A percentile compares a stretch with the other conserved stretches of the same genome.
Conservation (phyloP, 352 stramenopile genomes). For the Globisporangium mamillatum region DNA sequence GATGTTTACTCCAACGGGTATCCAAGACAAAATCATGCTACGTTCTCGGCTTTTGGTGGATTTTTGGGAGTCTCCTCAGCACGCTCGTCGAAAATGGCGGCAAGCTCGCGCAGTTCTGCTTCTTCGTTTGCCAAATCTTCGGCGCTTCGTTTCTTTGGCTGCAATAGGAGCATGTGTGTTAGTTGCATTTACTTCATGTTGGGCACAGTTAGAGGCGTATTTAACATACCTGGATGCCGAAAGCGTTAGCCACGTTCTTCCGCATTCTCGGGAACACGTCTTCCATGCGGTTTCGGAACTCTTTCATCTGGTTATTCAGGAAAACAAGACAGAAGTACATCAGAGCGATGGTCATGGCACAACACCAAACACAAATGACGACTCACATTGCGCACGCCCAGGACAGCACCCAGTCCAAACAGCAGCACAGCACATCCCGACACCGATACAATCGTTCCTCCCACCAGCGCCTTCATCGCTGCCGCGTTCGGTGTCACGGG, state of each 20-base stretch:
- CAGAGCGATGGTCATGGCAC: too few species aligned
- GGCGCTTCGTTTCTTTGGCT: not conserved
- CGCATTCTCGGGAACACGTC: conserved; percentile 24
- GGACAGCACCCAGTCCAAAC: conserved; percentile 24
- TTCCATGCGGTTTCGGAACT: conserved; percentile 44
- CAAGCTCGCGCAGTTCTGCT: conserved; percentile 24
- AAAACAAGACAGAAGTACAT: too few species aligned
- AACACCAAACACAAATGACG: too few species aligned
- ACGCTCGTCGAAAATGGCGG: conserved; percentile 23
- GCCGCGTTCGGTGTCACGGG: conserved; percentile 29
- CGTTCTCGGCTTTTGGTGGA: too few species aligned
- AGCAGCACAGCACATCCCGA: conserved; percentile 40
- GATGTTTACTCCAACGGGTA: too few species aligned
- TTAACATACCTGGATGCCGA: conserved; percentile 25
- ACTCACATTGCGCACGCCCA: conserved; percentile 45
- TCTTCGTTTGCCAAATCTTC: conserved; percentile 22
- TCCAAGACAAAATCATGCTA: too few species aligned
- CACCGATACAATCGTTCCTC: conserved; percentile 44
- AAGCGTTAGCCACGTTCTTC: conserved; percentile 11
- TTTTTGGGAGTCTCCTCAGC: not conserved
- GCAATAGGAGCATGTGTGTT: not conserved
- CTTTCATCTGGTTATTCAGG: conserved; percentile 16
- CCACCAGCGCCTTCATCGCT: conserved; percentile 42
- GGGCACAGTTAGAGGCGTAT: not conserved
- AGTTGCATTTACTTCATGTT: too few species aligned